These are phyloP conservation scores for Colletotrichum spinosum DNA, from an alignment of 2,329 filamentous ascomycete genomes.

Conservation along the genomic window DNA sequence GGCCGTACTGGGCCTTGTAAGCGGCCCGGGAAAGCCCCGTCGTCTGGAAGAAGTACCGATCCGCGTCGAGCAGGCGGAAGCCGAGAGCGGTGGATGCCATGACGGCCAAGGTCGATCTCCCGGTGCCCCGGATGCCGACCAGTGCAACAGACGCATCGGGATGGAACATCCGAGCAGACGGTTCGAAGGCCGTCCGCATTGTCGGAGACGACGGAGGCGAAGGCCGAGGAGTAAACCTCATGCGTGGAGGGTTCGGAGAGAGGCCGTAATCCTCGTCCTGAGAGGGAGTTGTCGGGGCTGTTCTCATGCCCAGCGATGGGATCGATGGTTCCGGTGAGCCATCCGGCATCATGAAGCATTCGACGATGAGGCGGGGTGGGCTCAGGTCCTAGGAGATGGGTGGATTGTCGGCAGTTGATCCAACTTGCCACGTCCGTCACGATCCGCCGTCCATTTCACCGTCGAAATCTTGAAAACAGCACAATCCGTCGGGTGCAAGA, in stretches of 20 bases:
- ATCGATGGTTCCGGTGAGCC: too few relatives aligned
- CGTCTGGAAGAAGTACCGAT: conserved; percentile 73
- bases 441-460: too few relatives aligned
- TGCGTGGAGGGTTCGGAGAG: background rate
- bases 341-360: too few relatives aligned
- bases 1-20: conserved; percentile 73
- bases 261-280: background rate
- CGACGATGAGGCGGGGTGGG: too few relatives aligned
- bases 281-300: background rate
- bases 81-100: conserved; percentile 79
- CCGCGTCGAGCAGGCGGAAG: conserved; percentile 75
- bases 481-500: too few relatives aligned
- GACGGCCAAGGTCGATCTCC: conserved; percentile 80
- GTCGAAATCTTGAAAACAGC: too few relatives aligned
- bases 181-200: background rate
- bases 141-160: conserved; percentile 76
- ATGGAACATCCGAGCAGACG: background rate
- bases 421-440: too few relatives aligned
- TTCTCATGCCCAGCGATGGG: too few relatives aligned
- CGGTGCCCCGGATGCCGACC: conserved; percentile 78
- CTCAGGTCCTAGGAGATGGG: too few relatives aligned
- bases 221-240: background rate
- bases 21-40: conserved; percentile 70
- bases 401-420: too few relatives aligned
- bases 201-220: background rate